These are phyloP conservation scores for Mycena galopus DNA, from an alignment of 768 basidiomycete species.

Conservation along the genomic window DNA sequence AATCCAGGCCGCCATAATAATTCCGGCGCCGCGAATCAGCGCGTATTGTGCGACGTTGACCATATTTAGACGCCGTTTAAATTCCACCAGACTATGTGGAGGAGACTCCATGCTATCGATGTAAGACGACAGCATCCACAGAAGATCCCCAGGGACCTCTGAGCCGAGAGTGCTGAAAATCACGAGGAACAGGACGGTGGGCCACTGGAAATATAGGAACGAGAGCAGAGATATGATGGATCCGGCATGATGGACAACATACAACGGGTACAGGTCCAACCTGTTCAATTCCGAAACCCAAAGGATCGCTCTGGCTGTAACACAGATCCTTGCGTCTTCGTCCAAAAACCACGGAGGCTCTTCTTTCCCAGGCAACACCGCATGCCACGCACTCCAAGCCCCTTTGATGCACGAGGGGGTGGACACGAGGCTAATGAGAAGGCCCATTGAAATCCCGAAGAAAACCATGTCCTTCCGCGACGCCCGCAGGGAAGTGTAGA, in stretches of 20 bases:
- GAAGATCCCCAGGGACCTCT: slow-evolving; percentile 36
- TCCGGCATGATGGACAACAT: slow-evolving; percentile 37
- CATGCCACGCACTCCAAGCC: slow-evolving; percentile 23
- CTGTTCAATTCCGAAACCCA: slow-evolving; percentile 40
- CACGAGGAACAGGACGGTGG: slow-evolving; percentile 25
- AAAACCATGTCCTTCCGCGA: slow-evolving; percentile 39
- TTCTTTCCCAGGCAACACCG: slow-evolving; percentile 8
- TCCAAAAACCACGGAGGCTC: slow-evolving; percentile 31
- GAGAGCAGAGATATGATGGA: slow-evolving; percentile 38
- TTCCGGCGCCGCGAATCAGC: slow-evolving; percentile 27
- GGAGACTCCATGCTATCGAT: slow-evolving; percentile 29
- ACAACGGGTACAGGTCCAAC: slow-evolving; percentile 36
- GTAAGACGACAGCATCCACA: slow-evolving; percentile 39
- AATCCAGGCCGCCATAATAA: slow-evolving; percentile 18
- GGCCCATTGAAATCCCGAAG: slow-evolving; percentile 37
- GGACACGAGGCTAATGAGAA: slow-evolving; percentile 36
- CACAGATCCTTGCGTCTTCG: slow-evolving; percentile 32
- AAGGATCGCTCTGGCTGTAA: slow-evolving; percentile 37
- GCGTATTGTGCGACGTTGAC: slow-evolving; percentile 33
- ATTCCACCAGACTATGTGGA: slow-evolving; percentile 19
- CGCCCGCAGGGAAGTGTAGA: slow-evolving; percentile 30
- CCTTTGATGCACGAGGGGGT: slow-evolving; percentile 36
- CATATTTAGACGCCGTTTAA: slow-evolving; percentile 27
- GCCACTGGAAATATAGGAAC: slow-evolving; percentile 32
- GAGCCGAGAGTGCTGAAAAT: slow-evolving; percentile 36